Evolutionary conservation across 202 grass and related monocot genomes (phyloP).

Genomic region (Zizania palustris): DNA sequence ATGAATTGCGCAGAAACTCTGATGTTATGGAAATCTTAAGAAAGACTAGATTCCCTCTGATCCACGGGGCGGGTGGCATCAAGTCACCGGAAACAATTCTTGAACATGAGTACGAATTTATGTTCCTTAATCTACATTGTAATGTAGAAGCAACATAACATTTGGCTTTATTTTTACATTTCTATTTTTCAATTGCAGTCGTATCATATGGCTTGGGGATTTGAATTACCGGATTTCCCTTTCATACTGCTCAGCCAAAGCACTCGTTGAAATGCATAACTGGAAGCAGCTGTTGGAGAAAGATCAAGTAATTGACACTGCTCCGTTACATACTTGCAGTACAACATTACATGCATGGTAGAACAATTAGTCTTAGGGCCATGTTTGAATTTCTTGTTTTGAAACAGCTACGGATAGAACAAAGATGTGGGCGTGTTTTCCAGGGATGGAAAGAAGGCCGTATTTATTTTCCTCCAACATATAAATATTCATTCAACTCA

Average conservation of each 20-base stretch:
- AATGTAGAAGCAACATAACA: not conserved
- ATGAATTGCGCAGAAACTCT: slow-evolving; percentile 86
- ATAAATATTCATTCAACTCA: slow-evolving; percentile 99
- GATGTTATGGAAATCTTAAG: slow-evolving; percentile 91
- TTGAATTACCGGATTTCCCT: slow-evolving; percentile 98
- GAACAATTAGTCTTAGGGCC: not conserved
- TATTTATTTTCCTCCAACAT: slow-evolving; percentile 98
- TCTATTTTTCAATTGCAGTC: slow-evolving; percentile 50
- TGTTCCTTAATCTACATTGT: slow-evolving; percentile 6
- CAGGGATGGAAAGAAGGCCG: slow-evolving; percentile 94
- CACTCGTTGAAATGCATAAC: slow-evolving; percentile 88
- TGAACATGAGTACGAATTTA: slow-evolving; percentile 76
- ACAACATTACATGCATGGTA: not conserved
- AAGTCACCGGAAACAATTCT: slow-evolving; percentile 91
- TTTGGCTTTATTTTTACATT: not conserved
- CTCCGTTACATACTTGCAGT: not conserved
- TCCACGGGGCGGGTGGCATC: slow-evolving; percentile 51
- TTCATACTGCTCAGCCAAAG: slow-evolving; percentile 82
- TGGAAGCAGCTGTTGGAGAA: slow-evolving; percentile 96
- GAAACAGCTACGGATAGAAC: slow-evolving; percentile 84
- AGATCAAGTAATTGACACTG: slow-evolving; percentile 74
- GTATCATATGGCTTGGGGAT: slow-evolving; percentile 98
- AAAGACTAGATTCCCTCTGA: slow-evolving; percentile 86
- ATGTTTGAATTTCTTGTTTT: slow-evolving; percentile 38
- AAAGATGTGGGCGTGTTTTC: slow-evolving; percentile 82